Percentiles rank a stretch among this genome's conserved stretches.
These are phyloP conservation scores for Oryza rufipogon DNA, from an alignment of 176 grass and related monocot species.

Conservation along the genomic window DNA sequence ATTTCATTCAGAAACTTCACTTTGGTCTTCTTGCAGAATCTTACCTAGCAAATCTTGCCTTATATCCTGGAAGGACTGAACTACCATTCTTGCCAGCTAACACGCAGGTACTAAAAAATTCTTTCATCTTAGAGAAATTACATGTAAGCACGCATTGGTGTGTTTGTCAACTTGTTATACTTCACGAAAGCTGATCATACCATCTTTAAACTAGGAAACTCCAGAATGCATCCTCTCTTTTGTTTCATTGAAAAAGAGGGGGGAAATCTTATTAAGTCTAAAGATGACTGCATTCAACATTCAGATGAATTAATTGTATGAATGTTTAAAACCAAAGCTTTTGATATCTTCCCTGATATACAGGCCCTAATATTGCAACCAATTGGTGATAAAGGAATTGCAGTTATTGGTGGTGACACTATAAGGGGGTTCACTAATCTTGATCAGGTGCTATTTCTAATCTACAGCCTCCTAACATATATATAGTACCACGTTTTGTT, in stretches of 20 bases:
- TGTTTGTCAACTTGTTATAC: background rate
- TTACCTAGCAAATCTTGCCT: conserved; percentile 84
- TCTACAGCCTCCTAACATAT: background rate
- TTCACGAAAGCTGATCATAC: background rate
- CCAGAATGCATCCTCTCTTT: background rate
- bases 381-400: conserved; percentile 79
- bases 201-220: background rate
- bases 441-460: conserved; percentile 64
- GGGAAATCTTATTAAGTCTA: background rate
- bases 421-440: conserved; percentile 83
- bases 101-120: conserved; percentile 69
- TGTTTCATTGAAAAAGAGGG: background rate
- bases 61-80: conserved; percentile 82
- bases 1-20: conserved; percentile 33
- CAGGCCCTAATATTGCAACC: conserved; percentile 86
- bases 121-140: conserved; percentile 29
- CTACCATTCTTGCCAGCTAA: conserved; percentile 80
- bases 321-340: background rate
- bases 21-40: conserved; percentile 59
- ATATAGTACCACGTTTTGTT: background rate
- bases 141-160: background rate
- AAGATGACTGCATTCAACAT: background rate
- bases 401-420: conserved; percentile 78
- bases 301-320: background rate
- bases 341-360: background rate